These are phyloP conservation scores for Perilla frutescens DNA, from an alignment of 257 asterid genomes.

Conservation along the genomic window DNA sequence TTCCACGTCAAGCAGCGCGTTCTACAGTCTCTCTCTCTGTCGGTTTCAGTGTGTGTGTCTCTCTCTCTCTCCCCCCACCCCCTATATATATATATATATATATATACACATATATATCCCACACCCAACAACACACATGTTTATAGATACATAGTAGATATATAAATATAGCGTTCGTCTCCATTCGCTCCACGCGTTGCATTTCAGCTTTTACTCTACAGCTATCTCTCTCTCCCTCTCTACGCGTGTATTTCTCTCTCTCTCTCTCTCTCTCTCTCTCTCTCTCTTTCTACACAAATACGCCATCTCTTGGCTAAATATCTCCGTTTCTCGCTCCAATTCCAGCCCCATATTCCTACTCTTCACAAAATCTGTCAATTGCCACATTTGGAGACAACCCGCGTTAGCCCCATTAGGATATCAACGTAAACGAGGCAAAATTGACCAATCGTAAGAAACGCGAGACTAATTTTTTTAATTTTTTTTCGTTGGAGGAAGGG, in stretches of 20 bases:
- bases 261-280: background rate
- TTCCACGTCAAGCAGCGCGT: slow-evolving; percentile 31
- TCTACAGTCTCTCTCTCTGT: background rate
- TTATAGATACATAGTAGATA: background rate
- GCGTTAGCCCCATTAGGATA: slow-evolving; percentile 15
- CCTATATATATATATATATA: too few species aligned
- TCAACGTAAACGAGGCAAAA: slow-evolving; percentile 22
- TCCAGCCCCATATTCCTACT: slow-evolving; percentile 29
- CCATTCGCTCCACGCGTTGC: slow-evolving; percentile 33
- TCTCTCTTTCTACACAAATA: background rate
- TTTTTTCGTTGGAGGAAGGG: slow-evolving; percentile 33
- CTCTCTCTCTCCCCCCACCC: background rate
- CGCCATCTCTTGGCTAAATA: slow-evolving; percentile 24
- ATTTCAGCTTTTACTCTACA: slow-evolving; percentile 10
- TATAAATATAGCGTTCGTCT: background rate
- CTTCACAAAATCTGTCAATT: slow-evolving; percentile 21
- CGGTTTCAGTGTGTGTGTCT: background rate
- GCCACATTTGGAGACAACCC: slow-evolving; percentile 26
- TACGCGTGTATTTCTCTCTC: slow-evolving; percentile 10
- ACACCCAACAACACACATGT: background rate
- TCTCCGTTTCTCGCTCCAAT: slow-evolving; percentile 30
- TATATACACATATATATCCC: too few species aligned
- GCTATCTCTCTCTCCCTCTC: slow-evolving; percentile 7
- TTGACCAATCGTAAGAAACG: background rate
- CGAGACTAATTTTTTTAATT: background rate